A percentile compares a stretch with the other conserved stretches of the same genome.
Conservation (phyloP, 2,329 filamentous ascomycete species). For the Colletotrichum graminicola region DNA sequence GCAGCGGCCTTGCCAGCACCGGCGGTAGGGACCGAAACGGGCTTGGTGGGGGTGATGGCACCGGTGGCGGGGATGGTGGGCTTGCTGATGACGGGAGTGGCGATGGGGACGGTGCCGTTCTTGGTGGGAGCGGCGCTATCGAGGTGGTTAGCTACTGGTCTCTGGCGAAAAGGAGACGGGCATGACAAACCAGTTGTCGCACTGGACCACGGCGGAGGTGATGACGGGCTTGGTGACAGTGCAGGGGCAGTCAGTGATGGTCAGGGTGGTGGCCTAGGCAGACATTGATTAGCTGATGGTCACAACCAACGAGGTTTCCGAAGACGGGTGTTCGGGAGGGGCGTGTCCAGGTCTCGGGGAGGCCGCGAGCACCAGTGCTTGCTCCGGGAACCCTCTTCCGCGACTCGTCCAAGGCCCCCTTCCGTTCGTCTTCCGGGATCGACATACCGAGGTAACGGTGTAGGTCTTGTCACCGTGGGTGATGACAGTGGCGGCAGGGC, state of each 20-base stretch:
- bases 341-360: neutral
- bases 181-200: slow-evolving; percentile 63
- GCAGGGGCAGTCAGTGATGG: slow-evolving; percentile 80
- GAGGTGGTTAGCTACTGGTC: slow-evolving; percentile 18
- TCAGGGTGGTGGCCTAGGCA: slow-evolving; percentile 72
- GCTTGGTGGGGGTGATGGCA: slow-evolving; percentile 46
- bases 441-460: slow-evolving; percentile 65
- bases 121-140: slow-evolving; percentile 35
- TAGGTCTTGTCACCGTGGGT: slow-evolving; percentile 75
- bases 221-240: slow-evolving; percentile 71
- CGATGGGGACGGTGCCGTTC: slow-evolving; percentile 45
- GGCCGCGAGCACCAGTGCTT: no score
- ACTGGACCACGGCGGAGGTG: slow-evolving; percentile 64
- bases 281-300: slow-evolving; percentile 48
- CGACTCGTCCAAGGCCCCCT: neutral
- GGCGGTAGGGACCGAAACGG: slow-evolving; percentile 60
- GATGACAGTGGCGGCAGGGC: slow-evolving; percentile 75
- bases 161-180: neutral
- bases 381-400: slow-evolving; percentile 52
- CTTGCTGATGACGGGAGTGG: slow-evolving; percentile 47
- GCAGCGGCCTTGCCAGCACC: slow-evolving; percentile 68
- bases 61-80: slow-evolving; percentile 50
- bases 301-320: neutral
- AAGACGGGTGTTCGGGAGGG: neutral
- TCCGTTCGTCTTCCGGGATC: neutral